phyloP scores from a whole-genome alignment of 2,329 filamentous ascomycete species.

The Cordyceps militaris region DNA sequence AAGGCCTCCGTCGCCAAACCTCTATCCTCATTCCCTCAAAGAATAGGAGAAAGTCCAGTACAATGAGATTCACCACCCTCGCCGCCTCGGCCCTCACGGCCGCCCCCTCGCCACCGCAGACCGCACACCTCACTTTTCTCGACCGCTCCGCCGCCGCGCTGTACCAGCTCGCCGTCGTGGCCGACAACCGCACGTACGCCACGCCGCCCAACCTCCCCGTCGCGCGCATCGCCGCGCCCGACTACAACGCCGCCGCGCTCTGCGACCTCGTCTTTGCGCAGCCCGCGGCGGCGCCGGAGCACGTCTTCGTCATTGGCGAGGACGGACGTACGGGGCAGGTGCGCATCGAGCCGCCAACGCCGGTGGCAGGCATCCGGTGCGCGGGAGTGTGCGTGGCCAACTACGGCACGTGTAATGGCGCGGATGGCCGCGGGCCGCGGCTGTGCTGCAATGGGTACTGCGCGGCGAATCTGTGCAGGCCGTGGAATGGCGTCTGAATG shows the following conservation, averaged over 20 bases:
- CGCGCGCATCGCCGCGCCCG: slow-evolving; percentile 34
- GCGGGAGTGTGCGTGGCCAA: slow-evolving; percentile 34
- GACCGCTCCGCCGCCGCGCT: slow-evolving; percentile 28
- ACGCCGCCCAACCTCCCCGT: slow-evolving; percentile 36
- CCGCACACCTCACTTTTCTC: slow-evolving; percentile 38
- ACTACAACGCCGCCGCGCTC: slow-evolving; percentile 34
- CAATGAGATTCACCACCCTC: neutral
- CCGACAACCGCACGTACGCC: slow-evolving; percentile 31
- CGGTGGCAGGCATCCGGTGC: slow-evolving; percentile 36
- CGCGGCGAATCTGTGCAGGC: slow-evolving; percentile 33
- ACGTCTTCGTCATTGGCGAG: slow-evolving; percentile 20
- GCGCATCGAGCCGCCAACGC: slow-evolving; percentile 37
- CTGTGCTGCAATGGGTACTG: slow-evolving; percentile 39
- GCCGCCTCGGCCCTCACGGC: slow-evolving; percentile 8
- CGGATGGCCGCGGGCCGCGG: slow-evolving; percentile 29
- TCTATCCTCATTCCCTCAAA: neutral
- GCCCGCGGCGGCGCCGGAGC: slow-evolving; percentile 21
- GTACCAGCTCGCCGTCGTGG: slow-evolving; percentile 35
- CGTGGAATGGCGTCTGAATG: slow-evolving; percentile 23
- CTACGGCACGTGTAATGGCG: slow-evolving; percentile 30
- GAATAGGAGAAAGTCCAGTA: slow-evolving; percentile 16
- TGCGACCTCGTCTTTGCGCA: slow-evolving; percentile 32
- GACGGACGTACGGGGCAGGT: slow-evolving; percentile 32
- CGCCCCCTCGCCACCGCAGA: slow-evolving; percentile 26
- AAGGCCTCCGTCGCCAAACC: no score